phyloP scores from a whole-genome alignment of 176 grass and related monocot species.

The Rhynchospora breviuscula region DNA sequence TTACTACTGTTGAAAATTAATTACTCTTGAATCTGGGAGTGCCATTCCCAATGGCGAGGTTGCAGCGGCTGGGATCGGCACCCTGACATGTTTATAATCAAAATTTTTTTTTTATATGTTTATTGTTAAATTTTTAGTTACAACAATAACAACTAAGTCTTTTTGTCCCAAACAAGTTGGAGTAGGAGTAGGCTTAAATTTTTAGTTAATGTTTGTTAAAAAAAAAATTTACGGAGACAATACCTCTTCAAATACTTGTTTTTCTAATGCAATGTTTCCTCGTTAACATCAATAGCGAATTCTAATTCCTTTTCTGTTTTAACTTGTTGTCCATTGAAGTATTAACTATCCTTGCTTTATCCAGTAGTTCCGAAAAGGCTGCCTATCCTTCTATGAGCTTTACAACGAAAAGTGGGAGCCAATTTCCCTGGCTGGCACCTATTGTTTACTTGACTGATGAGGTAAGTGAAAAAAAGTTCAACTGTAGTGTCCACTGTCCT shows the following conservation, averaged over 20 bases:
- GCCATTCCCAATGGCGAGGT: no score
- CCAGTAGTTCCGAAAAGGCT: not conserved
- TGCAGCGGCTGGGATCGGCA: no score
- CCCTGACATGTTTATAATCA: no score
- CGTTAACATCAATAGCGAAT: not conserved
- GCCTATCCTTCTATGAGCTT: conserved; percentile 11
- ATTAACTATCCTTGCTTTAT: not conserved
- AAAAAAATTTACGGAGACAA: no score
- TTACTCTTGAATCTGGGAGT: no score
- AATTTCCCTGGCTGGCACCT: conserved; percentile 26
- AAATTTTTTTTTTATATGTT: no score
- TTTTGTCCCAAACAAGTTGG: no score
- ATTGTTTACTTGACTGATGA: rapidly evolving
- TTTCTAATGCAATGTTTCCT: not conserved
- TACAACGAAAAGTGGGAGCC: conserved; percentile 34
- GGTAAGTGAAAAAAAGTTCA: not conserved
- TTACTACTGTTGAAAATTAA: no score
- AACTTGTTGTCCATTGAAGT: not conserved
- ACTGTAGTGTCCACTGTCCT: not conserved
- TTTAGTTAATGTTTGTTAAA: no score
- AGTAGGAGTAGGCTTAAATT: no score
- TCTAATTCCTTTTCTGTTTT: not conserved
- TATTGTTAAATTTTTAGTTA: no score
- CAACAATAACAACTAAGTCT: no score
- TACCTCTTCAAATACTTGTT: not conserved